Conservation (phyloP, 148 eudicot species). For the Silene conica region DNA sequence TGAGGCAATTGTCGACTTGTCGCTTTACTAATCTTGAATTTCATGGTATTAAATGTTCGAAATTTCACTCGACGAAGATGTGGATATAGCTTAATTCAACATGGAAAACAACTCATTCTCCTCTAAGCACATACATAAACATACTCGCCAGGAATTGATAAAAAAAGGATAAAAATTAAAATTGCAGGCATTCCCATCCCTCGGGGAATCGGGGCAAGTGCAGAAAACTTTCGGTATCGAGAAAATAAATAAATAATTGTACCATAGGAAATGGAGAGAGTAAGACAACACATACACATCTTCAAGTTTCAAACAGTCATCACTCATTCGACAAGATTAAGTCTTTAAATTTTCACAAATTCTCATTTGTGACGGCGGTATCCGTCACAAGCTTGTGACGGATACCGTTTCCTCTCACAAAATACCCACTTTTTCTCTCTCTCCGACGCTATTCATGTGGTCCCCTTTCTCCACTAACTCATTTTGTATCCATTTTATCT, state of each 20-base stretch:
- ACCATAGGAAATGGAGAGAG: background rate
- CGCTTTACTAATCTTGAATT: background rate
- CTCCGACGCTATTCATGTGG: too few species aligned
- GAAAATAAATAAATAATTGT: background rate
- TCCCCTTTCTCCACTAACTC: too few species aligned
- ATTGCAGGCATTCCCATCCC: background rate
- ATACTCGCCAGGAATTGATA: too few species aligned
- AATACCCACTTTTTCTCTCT: too few species aligned
- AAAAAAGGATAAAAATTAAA: too few species aligned
- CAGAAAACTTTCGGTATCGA: background rate
- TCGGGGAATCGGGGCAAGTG: background rate
- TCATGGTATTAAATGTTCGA: background rate
- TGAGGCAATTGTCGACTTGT: too few species aligned
- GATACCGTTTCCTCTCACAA: too few species aligned
- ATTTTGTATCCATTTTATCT: too few species aligned
- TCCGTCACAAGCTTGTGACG: too few species aligned
- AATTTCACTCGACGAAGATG: background rate
- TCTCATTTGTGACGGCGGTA: too few species aligned
- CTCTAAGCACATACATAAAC: too few species aligned
- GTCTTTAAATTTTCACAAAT: background rate
- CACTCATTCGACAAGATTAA: too few species aligned
- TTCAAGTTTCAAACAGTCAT: background rate
- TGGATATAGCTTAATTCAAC: background rate
- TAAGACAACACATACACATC: background rate
- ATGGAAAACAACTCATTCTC: background rate